Conservation (phyloP, 805 yeast genomes). For the Candida chilensis region DNA sequence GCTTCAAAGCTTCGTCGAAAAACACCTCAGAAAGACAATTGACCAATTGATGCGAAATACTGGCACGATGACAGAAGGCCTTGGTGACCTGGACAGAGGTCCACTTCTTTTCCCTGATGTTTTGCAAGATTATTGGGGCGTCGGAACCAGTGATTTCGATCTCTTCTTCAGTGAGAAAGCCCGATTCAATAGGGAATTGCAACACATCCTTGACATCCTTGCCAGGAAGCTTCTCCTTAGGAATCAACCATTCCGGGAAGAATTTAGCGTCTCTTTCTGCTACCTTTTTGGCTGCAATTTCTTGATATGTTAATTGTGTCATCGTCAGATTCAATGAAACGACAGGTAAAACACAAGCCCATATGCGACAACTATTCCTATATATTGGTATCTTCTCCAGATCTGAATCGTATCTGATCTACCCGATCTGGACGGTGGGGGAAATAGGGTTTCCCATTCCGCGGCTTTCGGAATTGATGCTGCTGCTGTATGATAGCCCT, state of each 20-base stretch:
- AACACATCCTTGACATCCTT: slow-evolving; percentile 23
- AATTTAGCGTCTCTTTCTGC: slow-evolving; percentile 30
- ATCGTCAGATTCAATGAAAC: no score
- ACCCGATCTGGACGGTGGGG: no score
- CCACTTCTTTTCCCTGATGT: slow-evolving; percentile 22
- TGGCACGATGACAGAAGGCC: slow-evolving; percentile 53
- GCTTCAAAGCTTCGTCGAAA: slow-evolving; percentile 12
- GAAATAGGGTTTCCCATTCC: no score
- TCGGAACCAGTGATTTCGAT: slow-evolving; percentile 26
- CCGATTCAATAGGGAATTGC: slow-evolving; percentile 22
- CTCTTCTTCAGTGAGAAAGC: slow-evolving; percentile 21
- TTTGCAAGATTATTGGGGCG: slow-evolving; percentile 14
- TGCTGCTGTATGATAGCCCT: no score
- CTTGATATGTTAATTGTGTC: slow-evolving; percentile 14
- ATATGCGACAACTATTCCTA: no score
- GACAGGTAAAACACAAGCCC: no score
- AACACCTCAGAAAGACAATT: slow-evolving; percentile 28
- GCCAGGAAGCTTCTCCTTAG: slow-evolving; percentile 18
- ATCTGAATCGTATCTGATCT: no score
- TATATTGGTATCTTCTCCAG: no score
- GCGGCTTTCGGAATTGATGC: no score
- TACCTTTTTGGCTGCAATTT: slow-evolving; percentile 29
- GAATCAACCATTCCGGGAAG: slow-evolving; percentile 34
- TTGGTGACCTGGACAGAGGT: slow-evolving; percentile 34
- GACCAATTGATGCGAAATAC: slow-evolving; percentile 45